Conservation (phyloP, 371 early-diverging fungal genomes). For the Mucor irregularis region DNA sequence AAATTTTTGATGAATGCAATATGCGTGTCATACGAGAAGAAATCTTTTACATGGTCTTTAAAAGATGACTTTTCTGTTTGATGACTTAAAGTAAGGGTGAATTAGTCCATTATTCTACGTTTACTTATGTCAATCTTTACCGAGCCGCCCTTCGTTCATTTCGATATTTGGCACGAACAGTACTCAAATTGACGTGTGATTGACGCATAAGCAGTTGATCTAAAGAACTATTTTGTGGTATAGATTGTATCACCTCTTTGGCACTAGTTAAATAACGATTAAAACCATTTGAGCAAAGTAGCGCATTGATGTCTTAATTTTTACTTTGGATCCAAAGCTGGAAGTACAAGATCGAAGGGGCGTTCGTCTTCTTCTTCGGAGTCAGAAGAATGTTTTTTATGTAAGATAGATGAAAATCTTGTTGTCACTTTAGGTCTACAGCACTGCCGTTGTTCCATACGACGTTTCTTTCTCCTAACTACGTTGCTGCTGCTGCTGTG, state of each 20-base stretch:
- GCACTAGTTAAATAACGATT: slow-evolving; percentile 8
- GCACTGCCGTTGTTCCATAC: slow-evolving; percentile 19
- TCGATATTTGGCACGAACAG: slow-evolving; percentile 39
- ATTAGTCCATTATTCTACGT: background rate
- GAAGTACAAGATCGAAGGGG: slow-evolving; percentile 33
- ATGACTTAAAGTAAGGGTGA: background rate
- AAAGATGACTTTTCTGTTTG: slow-evolving; percentile 4
- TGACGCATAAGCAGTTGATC: slow-evolving; percentile 21
- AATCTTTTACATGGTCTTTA: slow-evolving; percentile 1
- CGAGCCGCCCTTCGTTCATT: slow-evolving; percentile 15
- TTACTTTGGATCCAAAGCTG: slow-evolving; percentile 31
- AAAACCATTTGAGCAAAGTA: background rate
- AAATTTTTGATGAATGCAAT: slow-evolving; percentile 10
- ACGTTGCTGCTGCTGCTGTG: slow-evolving; percentile 9
- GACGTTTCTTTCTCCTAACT: slow-evolving; percentile 12
- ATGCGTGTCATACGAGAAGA: slow-evolving; percentile 8
- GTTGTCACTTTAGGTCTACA: slow-evolving; percentile 8
- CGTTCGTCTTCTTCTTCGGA: slow-evolving; percentile 1
- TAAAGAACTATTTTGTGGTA: slow-evolving; percentile 1
- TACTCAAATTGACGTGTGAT: slow-evolving; percentile 28
- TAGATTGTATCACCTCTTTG: slow-evolving; percentile 20
- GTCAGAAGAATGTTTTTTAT: background rate
- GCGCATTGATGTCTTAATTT: background rate
- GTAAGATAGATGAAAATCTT: slow-evolving; percentile 7
- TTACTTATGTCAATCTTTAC: slow-evolving; percentile 11